Evolutionary conservation across 2,329 filamentous ascomycete genomes (phyloP), one percentile per base, ranked within the genome.

Genomic region (Blumeria graminis): DNA sequence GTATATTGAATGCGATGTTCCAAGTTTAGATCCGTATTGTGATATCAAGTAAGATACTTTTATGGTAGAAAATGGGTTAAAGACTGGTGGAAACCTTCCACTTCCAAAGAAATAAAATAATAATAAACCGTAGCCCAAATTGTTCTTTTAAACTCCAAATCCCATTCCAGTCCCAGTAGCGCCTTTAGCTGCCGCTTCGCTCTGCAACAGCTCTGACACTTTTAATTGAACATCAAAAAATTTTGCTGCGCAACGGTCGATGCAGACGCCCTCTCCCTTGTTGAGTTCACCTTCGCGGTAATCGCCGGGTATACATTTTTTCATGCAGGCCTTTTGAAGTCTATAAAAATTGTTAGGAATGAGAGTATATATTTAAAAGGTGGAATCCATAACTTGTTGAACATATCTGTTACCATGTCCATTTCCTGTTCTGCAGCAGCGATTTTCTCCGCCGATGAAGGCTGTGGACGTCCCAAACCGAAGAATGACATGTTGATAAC

Each of bases 201-300:
- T 80, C 72, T 95, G 88, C 81, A 96, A 88, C 73, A 93, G 86
- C 73, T 96, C 89, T 66, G 85, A 90, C 58, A 96, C 86, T 76
- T 95, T 96, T 75, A 94, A 81, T 70, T 94, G 94, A 66, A 94
- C 89, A 65, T 96, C 90, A 73, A 98, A 95, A 76, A 96, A 98
- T 75, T 98, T 98, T 68, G 85, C 78, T 58, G 93, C 86, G 73
- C 93, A 98, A 67, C 92, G 86, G 74, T 98, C 92, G 64, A 98
- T 81, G 74, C 93, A 98, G 65, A 98, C 92, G 63, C 84, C 88
- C 73, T 98, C 92, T 76, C 89, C 93, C 75, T 98, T 98, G 80
- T 95, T 94, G 66, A 98, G 81, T 65, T 98, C 90, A 69, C 79
- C 81, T 74, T 98, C 92, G 69, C 88, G 87, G 80, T 96, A 98